These are phyloP conservation scores for Aspergillus asperescens DNA, from an alignment of 495 filamentous ascomycete genomes.

Conservation along the genomic window DNA sequence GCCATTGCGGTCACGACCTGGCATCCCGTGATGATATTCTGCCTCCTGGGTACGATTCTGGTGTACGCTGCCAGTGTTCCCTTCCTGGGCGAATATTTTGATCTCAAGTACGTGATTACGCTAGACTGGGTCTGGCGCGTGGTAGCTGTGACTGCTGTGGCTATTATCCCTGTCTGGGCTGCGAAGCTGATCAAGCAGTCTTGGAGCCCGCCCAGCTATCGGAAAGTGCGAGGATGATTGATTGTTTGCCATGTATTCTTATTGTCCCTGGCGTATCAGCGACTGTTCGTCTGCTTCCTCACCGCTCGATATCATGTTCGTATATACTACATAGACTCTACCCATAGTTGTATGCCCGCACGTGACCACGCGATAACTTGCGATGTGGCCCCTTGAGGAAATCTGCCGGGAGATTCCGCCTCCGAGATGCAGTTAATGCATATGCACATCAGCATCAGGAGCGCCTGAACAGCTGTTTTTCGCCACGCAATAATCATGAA, in stretches of 20 bases:
- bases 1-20: slow-evolving; percentile 94
- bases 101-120: slow-evolving; percentile 72
- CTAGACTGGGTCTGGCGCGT: slow-evolving; percentile 88
- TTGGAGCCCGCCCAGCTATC: slow-evolving; percentile 87
- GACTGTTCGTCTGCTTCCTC: background rate
- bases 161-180: slow-evolving; percentile 78
- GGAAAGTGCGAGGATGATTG: slow-evolving; percentile 76
- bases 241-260: background rate
- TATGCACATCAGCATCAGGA: slow-evolving; percentile 3
- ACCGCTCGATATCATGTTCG: slow-evolving; percentile 11
- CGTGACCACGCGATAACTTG: slow-evolving; percentile 12
- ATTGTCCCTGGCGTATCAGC: background rate
- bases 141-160: slow-evolving; percentile 67
- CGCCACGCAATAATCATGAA: slow-evolving; percentile 5
- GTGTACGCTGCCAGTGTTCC: slow-evolving; percentile 80
- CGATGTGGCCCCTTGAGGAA: slow-evolving; percentile 20
- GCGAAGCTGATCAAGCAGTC: slow-evolving; percentile 77
- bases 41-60: slow-evolving; percentile 71
- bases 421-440: slow-evolving; percentile 9
- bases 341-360: background rate
- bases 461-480: background rate
- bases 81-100: slow-evolving; percentile 85
- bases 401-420: slow-evolving; percentile 11
- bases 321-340: slow-evolving; percentile 13
- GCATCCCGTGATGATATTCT: slow-evolving; percentile 90